Evolutionary conservation across 495 filamentous ascomycete species (phyloP).

Genomic region (Podospora fimiseda): DNA sequence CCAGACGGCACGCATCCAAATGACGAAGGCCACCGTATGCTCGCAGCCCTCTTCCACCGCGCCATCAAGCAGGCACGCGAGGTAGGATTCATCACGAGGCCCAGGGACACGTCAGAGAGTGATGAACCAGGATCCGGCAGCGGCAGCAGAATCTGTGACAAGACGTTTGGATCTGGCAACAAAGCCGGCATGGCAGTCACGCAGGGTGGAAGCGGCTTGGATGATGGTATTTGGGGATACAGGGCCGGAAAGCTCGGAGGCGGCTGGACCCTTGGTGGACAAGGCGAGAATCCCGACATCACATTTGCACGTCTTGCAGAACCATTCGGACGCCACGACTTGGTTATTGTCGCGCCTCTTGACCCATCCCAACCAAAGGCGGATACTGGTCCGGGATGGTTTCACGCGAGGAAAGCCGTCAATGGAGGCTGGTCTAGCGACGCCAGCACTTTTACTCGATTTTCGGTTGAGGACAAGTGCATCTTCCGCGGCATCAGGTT

Average conservation of each 20-base stretch:
- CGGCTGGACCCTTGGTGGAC: too few species aligned
- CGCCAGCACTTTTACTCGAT: too few species aligned
- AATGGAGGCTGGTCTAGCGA: too few species aligned
- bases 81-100: background rate
- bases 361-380: too few species aligned
- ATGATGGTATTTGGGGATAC: background rate
- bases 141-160: background rate
- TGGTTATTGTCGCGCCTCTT: background rate
- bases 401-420: background rate
- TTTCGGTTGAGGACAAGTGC: background rate
- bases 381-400: background rate
- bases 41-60: background rate
- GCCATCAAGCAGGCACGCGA: background rate
- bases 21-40: background rate
- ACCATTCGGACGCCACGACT: background rate
- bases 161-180: background rate
- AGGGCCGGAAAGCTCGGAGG: too few species aligned
- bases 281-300: background rate
- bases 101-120: background rate
- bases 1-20: background rate
- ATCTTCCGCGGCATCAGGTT: background rate
- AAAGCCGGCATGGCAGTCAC: background rate
- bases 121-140: background rate
- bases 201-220: background rate
- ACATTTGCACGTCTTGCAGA: background rate